Evolutionary conservation across 768 basidiomycete genomes (phyloP), one percentile per base, ranked within the genome.

Genomic region (Boletellus emodensis): DNA sequence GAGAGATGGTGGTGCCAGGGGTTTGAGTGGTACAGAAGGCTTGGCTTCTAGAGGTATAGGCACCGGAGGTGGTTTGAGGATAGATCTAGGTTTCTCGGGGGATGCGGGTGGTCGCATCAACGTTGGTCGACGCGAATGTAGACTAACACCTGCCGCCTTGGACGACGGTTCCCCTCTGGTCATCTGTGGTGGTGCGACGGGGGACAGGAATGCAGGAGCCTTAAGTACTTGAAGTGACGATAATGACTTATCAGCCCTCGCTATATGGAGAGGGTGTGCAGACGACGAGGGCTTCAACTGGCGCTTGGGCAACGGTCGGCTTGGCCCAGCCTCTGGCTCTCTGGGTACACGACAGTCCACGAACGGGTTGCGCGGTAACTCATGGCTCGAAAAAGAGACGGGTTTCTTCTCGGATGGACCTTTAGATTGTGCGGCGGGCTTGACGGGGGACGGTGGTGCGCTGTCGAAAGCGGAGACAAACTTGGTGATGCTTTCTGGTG

Each of bases 1-100:
- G 36, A 59, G 43, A 7, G 61, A 59, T 6, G 74, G 74, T 6
- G 63, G 68, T 26, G 58, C 61, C 11, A 63, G 61, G 14, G 61
- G 49, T 42, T 62, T 64, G 37, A 71, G 56, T 17, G 33, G 52
- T 1, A 36, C 46, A 10, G 54, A 41, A 2, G 46, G 53, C 44
- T 56, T 65, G 13, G 39, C 47, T n/a, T 48, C 34, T 3, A 53
- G 15, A 2, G 49, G 41, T 36, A 59, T 32, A 13, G 68, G 64
- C 15, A 59, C 32, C 1, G 58, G 51, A 28, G 68, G 67, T 3
- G 62, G 67, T 48, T 69, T 69, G 13, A 63, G 65, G 8, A 65
- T 45, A 0, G 53, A 66, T 37, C 43, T 57, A 13, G 55, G 55
- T 49, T 58, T 66, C 38, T 64, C 52, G 15, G 37, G n/a, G 1